Evolutionary conservation across 176 grass and related monocot genomes (phyloP), one percentile per base, ranked within the genome.

Genomic region (Lolium rigidum): DNA sequence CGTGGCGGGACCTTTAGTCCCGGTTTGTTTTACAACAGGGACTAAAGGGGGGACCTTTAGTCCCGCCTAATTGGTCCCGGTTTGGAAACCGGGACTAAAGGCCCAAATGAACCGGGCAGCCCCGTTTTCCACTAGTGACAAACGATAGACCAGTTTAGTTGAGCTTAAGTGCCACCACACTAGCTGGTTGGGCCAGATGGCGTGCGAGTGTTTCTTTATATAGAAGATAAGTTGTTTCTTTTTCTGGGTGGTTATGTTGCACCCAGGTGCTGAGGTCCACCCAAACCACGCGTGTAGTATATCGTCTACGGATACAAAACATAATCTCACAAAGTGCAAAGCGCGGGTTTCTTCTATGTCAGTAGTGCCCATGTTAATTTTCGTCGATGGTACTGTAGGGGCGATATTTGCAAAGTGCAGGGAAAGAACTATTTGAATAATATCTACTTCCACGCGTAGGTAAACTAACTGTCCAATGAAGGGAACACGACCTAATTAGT

Each of bases 291-390:
- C 22, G 24, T 64, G 24, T 28, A 64, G 31, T 63, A 63, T 43
- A 43, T 43, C 46, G 9, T 64, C 61, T 64, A 64, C 61, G 61
- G 61, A 64, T 64, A 28, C 22, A 64, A 64, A 24, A 64, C 3
- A 16, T 55, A 64, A 26, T 60, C n/a, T 60, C 58, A 60, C 61
- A 64, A 64, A 64, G 61, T 64, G 61, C 11, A 64, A 64, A 28
- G 22, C 4, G 61, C 24, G 22, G 13, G 22, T 2, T 64, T 14
- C 61, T 64, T 64, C 24, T 64, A 64, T 64, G 11, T 28, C 10
- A 63, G 31, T 63, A 63, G 60, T 26, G 60, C 17, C 31, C 31
- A 35, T 22, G 22, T 60, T 60, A 60, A 61, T 61, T 24, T 55
- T 18, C 13, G 3, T 10, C n/a, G 58, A 59, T 61, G 58, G 3